Percentiles rank a stretch among this genome's conserved stretches.
Evolutionary conservation across 2,329 filamentous ascomycete species (phyloP).

Genomic region (Chrysoporthe puriensis): DNA sequence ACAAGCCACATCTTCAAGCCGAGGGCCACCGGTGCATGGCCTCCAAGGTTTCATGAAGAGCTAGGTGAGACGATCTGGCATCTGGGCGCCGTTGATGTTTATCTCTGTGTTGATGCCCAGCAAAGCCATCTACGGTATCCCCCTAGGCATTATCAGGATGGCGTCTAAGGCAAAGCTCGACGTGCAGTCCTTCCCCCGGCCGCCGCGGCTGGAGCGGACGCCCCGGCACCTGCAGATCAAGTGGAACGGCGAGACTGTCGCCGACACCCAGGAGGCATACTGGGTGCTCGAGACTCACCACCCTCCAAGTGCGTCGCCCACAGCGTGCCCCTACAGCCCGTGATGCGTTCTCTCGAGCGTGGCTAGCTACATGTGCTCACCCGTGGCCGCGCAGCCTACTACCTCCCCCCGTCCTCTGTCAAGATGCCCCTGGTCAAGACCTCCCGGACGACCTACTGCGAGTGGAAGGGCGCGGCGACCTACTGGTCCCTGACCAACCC

Average conservation of each 20-base stretch:
- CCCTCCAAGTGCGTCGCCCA: constrained; percentile 54
- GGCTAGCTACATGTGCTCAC: neutral
- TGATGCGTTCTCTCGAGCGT: neutral
- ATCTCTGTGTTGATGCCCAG: neutral
- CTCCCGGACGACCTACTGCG: constrained; percentile 53
- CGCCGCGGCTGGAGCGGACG: constrained; percentile 59
- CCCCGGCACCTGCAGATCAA: constrained; percentile 58
- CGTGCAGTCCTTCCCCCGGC: constrained; percentile 61
- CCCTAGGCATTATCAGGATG: constrained; percentile 37
- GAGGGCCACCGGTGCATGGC: constrained; percentile 1
- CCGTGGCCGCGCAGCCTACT: constrained; percentile 52
- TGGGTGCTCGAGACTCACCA: constrained; percentile 68
- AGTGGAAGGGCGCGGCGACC: constrained; percentile 64
- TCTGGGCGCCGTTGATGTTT: no score
- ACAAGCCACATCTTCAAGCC: constrained; percentile 15
- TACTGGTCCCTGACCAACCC: constrained; percentile 57
- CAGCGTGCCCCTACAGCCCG: neutral
- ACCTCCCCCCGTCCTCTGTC: constrained; percentile 57
- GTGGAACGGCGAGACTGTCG: constrained; percentile 58
- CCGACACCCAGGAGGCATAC: constrained; percentile 61
- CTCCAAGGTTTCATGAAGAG: constrained; percentile 1
- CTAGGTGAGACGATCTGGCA: neutral
- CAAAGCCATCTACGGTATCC: neutral
- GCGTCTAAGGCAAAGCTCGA: constrained; percentile 51
- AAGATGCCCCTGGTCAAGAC: constrained; percentile 51